phyloP scores from a whole-genome alignment of 208 protist species.

The Endotrypanum monterogeii region DNA sequence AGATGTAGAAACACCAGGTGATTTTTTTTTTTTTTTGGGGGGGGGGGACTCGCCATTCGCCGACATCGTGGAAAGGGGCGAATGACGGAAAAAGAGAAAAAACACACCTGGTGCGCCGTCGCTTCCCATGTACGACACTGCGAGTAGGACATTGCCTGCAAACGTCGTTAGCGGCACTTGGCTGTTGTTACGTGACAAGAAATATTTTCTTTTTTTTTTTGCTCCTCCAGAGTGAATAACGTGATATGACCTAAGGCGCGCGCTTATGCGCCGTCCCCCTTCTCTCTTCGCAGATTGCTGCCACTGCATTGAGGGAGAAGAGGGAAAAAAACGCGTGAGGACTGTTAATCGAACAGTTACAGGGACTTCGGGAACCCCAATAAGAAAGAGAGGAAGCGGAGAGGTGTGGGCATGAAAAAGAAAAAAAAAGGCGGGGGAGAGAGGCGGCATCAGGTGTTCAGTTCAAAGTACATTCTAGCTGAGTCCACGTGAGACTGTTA shows the following conservation, averaged over 20 bases:
- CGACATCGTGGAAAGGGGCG: neutral
- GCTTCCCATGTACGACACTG: neutral
- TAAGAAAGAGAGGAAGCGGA: neutral
- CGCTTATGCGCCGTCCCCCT: neutral
- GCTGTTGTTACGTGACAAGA: neutral
- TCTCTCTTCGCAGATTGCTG: neutral
- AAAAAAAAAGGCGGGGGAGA: too few relatives aligned
- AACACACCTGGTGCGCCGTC: neutral
- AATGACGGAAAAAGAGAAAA: neutral
- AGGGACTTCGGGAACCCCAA: neutral
- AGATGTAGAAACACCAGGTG: too few relatives aligned
- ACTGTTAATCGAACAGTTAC: conserved; percentile 2
- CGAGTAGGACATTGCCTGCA: neutral
- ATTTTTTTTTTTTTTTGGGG: too few relatives aligned
- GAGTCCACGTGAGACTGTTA: neutral
- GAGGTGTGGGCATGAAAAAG: neutral
- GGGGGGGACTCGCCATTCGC: neutral
- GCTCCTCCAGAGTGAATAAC: neutral
- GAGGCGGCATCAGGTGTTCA: neutral
- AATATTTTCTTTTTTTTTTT: neutral
- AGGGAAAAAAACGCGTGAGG: neutral
- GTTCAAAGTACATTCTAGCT: neutral
- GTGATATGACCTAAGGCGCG: neutral
- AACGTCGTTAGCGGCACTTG: neutral
- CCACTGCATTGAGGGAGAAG: neutral